Evolutionary conservation across 345 rosid genomes (phyloP).

Genomic region (Pseudoturritis turrita): DNA sequence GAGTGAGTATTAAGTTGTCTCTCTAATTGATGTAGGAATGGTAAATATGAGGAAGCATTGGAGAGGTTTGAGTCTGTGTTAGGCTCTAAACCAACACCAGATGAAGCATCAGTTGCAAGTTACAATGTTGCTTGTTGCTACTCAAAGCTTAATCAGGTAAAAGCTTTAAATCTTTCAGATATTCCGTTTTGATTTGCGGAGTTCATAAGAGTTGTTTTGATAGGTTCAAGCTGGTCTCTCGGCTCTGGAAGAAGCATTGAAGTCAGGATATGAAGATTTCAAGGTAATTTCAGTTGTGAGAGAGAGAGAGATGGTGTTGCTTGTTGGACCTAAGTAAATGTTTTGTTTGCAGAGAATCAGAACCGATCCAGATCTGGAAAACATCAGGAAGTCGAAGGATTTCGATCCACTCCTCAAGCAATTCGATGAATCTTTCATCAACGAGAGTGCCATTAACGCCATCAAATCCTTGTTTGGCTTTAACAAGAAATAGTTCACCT

Average conservation of each 20-base stretch:
- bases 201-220: background rate
- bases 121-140: conserved; percentile 96
- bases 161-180: background rate
- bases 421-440: conserved; percentile 93
- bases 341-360: conserved; percentile 64
- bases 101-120: conserved; percentile 78
- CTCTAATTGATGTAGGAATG: conserved; percentile 43
- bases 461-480: conserved; percentile 87
- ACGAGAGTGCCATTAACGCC: conserved; percentile 88
- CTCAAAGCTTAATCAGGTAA: conserved; percentile 87
- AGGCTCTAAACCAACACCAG: conserved; percentile 76
- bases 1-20: background rate
- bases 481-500: conserved; percentile 50
- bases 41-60: conserved; percentile 75
- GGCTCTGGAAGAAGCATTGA: conserved; percentile 85
- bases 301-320: background rate
- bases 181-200: background rate
- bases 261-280: conserved; percentile 81
- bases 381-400: conserved; percentile 50
- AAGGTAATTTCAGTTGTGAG: conserved; percentile 49
- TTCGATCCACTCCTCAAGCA: conserved; percentile 70
- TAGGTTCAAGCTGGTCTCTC: conserved; percentile 89
- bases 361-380: conserved; percentile 78
- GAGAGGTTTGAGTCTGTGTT: conserved; percentile 91
- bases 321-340: conserved; percentile 1